phyloP scores from a whole-genome alignment of 768 basidiomycete genomes.

The Russula dissimulans region DNA sequence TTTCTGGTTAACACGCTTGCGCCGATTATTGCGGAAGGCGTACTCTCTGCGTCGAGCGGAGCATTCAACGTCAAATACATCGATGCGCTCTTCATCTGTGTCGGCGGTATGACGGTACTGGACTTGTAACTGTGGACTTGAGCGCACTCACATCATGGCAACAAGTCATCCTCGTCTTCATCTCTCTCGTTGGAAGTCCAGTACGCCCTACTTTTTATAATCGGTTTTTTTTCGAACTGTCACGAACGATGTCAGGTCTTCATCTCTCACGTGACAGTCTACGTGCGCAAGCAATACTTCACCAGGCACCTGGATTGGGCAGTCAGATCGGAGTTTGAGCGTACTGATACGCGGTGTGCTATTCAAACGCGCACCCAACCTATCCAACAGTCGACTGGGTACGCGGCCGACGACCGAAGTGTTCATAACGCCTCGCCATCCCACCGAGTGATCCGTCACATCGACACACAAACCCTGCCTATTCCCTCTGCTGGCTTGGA shows the following conservation, averaged over 20 bases:
- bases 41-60: constrained; percentile 39
- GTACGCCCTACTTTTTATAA: constrained; percentile 10
- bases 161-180: constrained; percentile 23
- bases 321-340: constrained; percentile 21
- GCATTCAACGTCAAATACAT: constrained; percentile 27
- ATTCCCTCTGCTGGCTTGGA: background rate
- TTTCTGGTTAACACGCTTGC: constrained; percentile 22
- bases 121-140: constrained; percentile 24
- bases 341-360: background rate
- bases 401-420: too few relatives aligned
- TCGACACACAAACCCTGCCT: background rate
- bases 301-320: background rate
- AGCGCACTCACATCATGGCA: constrained; percentile 26
- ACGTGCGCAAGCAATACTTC: constrained; percentile 28
- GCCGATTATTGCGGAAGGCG: constrained; percentile 34
- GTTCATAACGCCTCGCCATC: background rate
- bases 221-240: background rate
- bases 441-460: background rate
- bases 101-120: constrained; percentile 30
- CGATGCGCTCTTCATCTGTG: constrained; percentile 33
- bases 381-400: background rate
- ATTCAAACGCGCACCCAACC: background rate
- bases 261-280: constrained; percentile 34
- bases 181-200: constrained; percentile 24
- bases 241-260: constrained; percentile 21